Evolutionary conservation across 2,329 filamentous ascomycete genomes (phyloP).

Genomic region (Fusarium nanum): DNA sequence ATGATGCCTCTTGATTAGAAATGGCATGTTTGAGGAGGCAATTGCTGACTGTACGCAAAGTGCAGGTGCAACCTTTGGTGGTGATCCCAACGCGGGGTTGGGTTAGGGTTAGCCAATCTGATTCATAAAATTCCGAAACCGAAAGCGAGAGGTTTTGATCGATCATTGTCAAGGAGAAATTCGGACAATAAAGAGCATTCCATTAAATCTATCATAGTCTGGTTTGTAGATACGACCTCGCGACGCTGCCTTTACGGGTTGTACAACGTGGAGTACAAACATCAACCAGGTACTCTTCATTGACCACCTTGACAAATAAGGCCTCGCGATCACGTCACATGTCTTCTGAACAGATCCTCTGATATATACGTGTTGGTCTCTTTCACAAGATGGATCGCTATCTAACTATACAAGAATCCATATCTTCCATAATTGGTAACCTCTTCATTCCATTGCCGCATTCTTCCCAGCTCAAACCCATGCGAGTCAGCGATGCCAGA

Average conservation of each 20-base stretch:
- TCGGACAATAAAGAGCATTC: no score
- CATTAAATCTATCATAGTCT: no score
- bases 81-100: neutral
- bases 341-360: neutral
- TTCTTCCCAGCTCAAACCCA: conserved; percentile 26
- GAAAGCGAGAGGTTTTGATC: neutral
- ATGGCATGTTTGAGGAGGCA: neutral
- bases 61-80: neutral
- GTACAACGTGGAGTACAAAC: no score
- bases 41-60: neutral
- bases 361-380: neutral
- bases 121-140: neutral
- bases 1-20: neutral
- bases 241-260: no score
- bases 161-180: no score
- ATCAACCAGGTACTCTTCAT: neutral
- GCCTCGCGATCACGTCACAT: no score
- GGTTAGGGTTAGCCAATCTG: neutral
- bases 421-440: neutral
- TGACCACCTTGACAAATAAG: neutral
- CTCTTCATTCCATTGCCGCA: conserved; percentile 17
- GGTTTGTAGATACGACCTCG: no score
- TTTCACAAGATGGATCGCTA: neutral
- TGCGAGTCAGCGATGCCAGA: conserved; percentile 18
- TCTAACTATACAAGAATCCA: conserved; percentile 15